A percentile compares a stretch with the other conserved stretches of the same genome.
Evolutionary conservation across 1,284 basidiomycete genomes (phyloP).

Genomic region (Sanghuangporus sanghuang): DNA sequence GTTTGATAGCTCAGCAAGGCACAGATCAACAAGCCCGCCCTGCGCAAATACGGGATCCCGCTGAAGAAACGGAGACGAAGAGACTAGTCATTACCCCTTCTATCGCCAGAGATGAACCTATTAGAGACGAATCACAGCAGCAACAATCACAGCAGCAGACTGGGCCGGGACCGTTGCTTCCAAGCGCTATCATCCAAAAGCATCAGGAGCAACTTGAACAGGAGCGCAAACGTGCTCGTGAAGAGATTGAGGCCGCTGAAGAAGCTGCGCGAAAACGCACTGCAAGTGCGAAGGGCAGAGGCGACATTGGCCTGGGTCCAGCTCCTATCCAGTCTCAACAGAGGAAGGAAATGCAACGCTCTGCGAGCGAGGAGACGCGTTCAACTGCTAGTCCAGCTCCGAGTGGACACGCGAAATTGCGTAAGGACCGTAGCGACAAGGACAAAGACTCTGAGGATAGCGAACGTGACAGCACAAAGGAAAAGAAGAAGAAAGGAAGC

Average conservation of each 20-base stretch:
- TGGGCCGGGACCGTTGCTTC: constrained; percentile 33
- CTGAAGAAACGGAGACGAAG: constrained; percentile 58
- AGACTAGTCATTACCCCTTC: constrained; percentile 74
- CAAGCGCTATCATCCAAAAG: constrained; percentile 44
- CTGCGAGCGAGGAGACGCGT: constrained; percentile 19
- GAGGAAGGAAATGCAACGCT: constrained; percentile 16
- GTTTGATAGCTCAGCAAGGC: constrained; percentile 41
- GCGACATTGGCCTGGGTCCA: constrained; percentile 13
- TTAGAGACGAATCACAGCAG: constrained; percentile 12
- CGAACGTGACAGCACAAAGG: constrained; percentile 41
- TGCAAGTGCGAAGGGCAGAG: constrained; percentile 26
- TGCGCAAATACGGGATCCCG: constrained; percentile 44
- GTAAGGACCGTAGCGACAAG: constrained; percentile 52
- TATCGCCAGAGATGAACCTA: constrained; percentile 49
- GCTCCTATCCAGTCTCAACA: constrained; percentile 9
- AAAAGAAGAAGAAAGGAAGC: constrained; percentile 57
- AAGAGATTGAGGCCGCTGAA: constrained; percentile 54
- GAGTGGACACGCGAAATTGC: constrained; percentile 45
- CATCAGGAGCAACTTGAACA: constrained; percentile 58
- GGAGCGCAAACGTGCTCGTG: constrained; percentile 51
- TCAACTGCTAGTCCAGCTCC: constrained; percentile 18
- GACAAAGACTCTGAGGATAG: constrained; percentile 20
- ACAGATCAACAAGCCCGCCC: constrained; percentile 71
- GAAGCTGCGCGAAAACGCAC: constrained; percentile 53
- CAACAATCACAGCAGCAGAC: constrained; percentile 12